Evolutionary conservation across 2,329 filamentous ascomycete species (phyloP).

Genomic region (Trichoderma pleuroti): DNA sequence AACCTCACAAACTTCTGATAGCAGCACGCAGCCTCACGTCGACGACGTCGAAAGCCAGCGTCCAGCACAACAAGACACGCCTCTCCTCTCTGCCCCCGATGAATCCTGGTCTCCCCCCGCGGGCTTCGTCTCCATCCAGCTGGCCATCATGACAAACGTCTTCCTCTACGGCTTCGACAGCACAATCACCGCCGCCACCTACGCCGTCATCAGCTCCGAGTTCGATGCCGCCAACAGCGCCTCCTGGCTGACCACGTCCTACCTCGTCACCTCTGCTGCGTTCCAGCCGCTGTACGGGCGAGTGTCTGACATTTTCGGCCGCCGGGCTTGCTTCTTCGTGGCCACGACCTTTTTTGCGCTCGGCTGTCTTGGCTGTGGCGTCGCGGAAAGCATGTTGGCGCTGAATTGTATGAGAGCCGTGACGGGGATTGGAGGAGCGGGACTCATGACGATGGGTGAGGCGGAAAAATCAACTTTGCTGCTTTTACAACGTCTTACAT

Average conservation of each 20-base stretch:
- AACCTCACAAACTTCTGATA: neutral
- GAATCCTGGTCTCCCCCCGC: constrained; percentile 45
- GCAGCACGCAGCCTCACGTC: neutral
- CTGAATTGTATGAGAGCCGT: constrained; percentile 64
- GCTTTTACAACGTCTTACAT: neutral
- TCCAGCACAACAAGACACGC: neutral
- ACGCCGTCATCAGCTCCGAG: constrained; percentile 71
- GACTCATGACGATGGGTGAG: constrained; percentile 63
- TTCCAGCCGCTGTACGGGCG: constrained; percentile 71
- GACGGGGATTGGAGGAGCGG: constrained; percentile 67
- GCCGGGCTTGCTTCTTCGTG: constrained; percentile 61
- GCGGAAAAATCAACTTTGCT: neutral
- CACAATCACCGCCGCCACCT: constrained; percentile 69
- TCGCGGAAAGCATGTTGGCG: constrained; percentile 55
- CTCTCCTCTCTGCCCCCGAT: constrained; percentile 24
- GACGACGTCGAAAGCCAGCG: neutral
- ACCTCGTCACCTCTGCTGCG: constrained; percentile 67
- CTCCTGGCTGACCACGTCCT: constrained; percentile 72
- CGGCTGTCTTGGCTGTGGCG: constrained; percentile 62
- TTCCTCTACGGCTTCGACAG: constrained; percentile 67
- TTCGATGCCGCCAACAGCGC: constrained; percentile 69
- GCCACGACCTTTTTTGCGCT: constrained; percentile 58
- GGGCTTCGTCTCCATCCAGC: constrained; percentile 56
- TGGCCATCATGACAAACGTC: constrained; percentile 57
- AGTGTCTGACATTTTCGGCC: constrained; percentile 66